A percentile compares a stretch with the other conserved stretches of the same genome.
These are phyloP conservation scores for Peterozyma xylosa DNA, from an alignment of 805 yeast genomes.

Conservation along the genomic window DNA sequence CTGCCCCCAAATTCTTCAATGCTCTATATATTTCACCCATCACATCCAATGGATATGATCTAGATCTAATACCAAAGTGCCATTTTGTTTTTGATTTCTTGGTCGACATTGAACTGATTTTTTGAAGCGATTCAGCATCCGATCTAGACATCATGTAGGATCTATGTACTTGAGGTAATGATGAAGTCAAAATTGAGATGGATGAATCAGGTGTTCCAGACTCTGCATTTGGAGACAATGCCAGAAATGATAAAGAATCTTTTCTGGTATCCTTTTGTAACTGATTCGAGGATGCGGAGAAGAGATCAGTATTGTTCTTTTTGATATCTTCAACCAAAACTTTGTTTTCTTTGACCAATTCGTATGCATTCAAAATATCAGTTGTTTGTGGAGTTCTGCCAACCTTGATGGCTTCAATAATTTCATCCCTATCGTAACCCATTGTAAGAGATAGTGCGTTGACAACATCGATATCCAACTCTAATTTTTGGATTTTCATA, in stretches of 20 bases:
- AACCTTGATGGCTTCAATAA: conserved; percentile 51
- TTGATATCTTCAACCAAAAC: conserved; percentile 61
- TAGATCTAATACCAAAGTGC: conserved; percentile 96
- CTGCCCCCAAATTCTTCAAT: conserved; percentile 87
- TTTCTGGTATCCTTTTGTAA: conserved; percentile 31
- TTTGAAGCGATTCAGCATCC: conserved; percentile 20
- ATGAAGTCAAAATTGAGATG: conserved; percentile 88
- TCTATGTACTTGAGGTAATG: conserved; percentile 88
- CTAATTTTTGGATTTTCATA: conserved; percentile 27
- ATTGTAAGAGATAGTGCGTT: conserved; percentile 68
- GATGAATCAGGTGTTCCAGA: conserved; percentile 55
- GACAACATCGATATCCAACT: conserved; percentile 70
- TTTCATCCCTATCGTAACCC: conserved; percentile 86
- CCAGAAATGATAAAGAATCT: conserved; percentile 24
- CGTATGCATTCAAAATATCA: conserved; percentile 83
- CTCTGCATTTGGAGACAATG: conserved; percentile 38
- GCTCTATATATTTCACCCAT: conserved; percentile 98
- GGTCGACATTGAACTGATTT: conserved; percentile 41
- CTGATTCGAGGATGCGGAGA: conserved; percentile 54
- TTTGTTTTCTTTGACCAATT: conserved; percentile 73
- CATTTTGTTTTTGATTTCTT: conserved; percentile 92
- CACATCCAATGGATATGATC: conserved; percentile 94
- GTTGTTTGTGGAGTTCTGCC: conserved; percentile 41
- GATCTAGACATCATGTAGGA: conserved; percentile 78
- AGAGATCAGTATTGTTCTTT: conserved; percentile 45